These are phyloP conservation scores for Eutypa lata DNA, from an alignment of 2,329 filamentous ascomycete genomes.

Conservation along the genomic window DNA sequence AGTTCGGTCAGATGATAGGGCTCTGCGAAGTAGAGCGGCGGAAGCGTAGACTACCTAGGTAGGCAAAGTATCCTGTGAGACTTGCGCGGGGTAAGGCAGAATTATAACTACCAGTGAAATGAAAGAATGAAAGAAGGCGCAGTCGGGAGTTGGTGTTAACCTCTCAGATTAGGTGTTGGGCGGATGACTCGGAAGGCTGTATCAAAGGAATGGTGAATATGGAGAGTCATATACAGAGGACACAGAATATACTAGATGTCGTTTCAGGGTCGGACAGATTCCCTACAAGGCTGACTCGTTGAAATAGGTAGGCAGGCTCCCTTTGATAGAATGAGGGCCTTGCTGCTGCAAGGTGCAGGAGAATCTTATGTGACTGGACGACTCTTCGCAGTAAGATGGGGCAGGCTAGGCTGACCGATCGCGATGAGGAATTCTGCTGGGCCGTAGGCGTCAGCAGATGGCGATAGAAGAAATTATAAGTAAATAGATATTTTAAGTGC, in stretches of 20 bases:
- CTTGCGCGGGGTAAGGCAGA: constrained; percentile 1
- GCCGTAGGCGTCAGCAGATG: not conserved
- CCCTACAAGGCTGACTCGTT: not conserved
- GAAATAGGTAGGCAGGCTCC: not conserved
- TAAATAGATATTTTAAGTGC: no score
- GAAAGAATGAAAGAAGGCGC: not conserved
- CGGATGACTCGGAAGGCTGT: not conserved
- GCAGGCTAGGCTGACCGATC: not conserved
- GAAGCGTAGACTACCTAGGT: not conserved
- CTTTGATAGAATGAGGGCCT: not conserved
- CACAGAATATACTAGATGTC: not conserved
- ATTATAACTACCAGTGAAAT: not conserved
- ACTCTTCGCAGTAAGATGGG: not conserved
- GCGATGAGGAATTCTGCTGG: not conserved
- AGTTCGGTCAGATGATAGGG: not conserved
- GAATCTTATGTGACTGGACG: not conserved
- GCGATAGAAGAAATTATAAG: not conserved
- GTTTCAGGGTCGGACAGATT: not conserved
- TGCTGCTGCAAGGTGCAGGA: not conserved
- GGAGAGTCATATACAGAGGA: not conserved
- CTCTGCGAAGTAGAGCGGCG: not conserved
- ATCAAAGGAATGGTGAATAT: not conserved
- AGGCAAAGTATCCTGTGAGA: not conserved
- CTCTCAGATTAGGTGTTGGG: not conserved
- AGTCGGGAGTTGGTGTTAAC: not conserved